phyloP scores from a whole-genome alignment of 345 rosid species.

The Gossypium turneri region DNA sequence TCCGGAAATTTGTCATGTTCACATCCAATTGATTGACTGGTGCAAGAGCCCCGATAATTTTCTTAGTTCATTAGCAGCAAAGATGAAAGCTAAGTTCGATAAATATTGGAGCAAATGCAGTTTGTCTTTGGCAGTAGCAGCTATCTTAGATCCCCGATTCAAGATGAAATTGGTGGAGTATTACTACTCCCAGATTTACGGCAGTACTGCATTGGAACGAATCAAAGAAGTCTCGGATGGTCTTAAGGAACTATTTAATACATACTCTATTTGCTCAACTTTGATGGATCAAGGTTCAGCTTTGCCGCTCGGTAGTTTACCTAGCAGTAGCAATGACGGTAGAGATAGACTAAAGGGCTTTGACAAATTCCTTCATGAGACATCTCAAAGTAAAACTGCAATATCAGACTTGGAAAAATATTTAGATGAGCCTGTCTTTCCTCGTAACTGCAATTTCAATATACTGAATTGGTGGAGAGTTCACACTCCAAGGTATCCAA shows the following conservation, averaged over 20 bases:
- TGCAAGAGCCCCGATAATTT: slow-evolving; percentile 4
- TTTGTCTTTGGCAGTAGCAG: slow-evolving; percentile 9
- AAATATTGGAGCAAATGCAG: slow-evolving; percentile 72
- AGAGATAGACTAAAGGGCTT: slow-evolving; percentile 2
- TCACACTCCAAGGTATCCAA: slow-evolving; percentile 5
- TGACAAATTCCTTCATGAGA: slow-evolving; percentile 5
- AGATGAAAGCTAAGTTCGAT: slow-evolving; percentile 82
- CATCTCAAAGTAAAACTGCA: neutral
- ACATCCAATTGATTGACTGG: slow-evolving; percentile 4
- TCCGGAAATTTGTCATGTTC: slow-evolving; percentile 8
- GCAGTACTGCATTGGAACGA: slow-evolving; percentile 25
- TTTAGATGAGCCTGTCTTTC: slow-evolving; percentile 6
- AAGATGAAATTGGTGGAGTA: slow-evolving; percentile 84
- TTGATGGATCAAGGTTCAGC: neutral
- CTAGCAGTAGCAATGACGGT: neutral
- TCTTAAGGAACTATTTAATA: neutral
- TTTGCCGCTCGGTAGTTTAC: neutral
- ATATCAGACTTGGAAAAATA: slow-evolving; percentile 6
- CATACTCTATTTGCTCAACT: neutral
- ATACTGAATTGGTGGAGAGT: slow-evolving; percentile 12
- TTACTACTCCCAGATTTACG: slow-evolving; percentile 88
- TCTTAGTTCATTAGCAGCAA: slow-evolving; percentile 42
- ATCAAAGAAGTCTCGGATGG: slow-evolving; percentile 2
- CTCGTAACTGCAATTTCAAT: neutral
- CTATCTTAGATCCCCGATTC: slow-evolving; percentile 9